phyloP scores from a whole-genome alignment of 176 grass and related monocot genomes.

The Areca catechu region DNA sequence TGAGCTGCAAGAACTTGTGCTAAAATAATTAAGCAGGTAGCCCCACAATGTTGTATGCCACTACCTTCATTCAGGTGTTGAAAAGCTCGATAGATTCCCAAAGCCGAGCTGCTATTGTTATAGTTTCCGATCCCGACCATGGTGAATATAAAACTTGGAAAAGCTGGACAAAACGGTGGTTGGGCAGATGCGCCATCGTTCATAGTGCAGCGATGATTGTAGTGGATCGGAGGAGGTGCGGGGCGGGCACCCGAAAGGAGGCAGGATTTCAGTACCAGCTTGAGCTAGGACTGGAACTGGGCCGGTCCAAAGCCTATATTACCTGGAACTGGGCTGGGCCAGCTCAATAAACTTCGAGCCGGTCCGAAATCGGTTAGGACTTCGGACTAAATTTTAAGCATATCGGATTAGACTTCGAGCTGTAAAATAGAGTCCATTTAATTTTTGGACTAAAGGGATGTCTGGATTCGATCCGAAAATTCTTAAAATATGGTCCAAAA shows the following conservation, averaged over 20 bases:
- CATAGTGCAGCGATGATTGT: slow-evolving; percentile 16
- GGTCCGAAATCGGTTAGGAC: too few relatives aligned
- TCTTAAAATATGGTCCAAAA: too few relatives aligned
- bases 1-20: slow-evolving; percentile 13
- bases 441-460: too few relatives aligned
- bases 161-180: slow-evolving; percentile 26
- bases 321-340: too few relatives aligned
- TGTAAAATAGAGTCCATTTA: too few relatives aligned
- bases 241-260: slow-evolving; percentile 22
- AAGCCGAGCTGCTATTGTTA: slow-evolving; percentile 3
- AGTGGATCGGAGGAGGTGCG: slow-evolving; percentile 33
- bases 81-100: slow-evolving; percentile 7
- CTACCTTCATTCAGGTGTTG: slow-evolving; percentile 23
- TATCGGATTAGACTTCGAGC: too few relatives aligned
- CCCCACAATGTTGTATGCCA: slow-evolving; percentile 8
- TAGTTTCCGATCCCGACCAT: slow-evolving; percentile 16
- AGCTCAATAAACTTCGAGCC: too few relatives aligned
- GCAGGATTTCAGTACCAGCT: slow-evolving; percentile 20
- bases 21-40: slow-evolving; percentile 23
- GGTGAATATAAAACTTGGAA: slow-evolving; percentile 15
- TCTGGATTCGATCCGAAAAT: too few relatives aligned
- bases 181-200: slow-evolving; percentile 26
- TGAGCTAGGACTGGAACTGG: too few relatives aligned
- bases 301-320: too few relatives aligned
- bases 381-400: too few relatives aligned